These are phyloP conservation scores for Linum usitatissimum DNA, from an alignment of 345 rosid genomes.

Conservation along the genomic window DNA sequence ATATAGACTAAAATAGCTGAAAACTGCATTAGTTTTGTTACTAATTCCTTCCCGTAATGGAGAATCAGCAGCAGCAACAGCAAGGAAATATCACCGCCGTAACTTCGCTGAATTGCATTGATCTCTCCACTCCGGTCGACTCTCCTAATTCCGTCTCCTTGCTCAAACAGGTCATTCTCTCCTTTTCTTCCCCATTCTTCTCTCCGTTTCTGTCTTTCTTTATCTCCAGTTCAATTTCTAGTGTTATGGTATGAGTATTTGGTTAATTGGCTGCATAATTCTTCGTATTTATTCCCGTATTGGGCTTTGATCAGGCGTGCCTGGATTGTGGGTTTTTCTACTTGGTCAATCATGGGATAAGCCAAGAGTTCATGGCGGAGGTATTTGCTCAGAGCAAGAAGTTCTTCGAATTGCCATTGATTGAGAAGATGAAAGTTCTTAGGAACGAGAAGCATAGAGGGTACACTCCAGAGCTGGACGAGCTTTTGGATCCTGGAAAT, in stretches of 20 bases:
- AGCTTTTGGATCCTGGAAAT: conserved; percentile 53
- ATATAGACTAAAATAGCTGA: too few species aligned
- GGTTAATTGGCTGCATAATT: too few species aligned
- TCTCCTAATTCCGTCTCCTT: conserved; percentile 29
- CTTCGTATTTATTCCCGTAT: too few species aligned
- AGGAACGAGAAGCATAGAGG: conserved; percentile 69
- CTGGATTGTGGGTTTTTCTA: conserved; percentile 77
- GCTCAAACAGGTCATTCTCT: conserved; percentile 41
- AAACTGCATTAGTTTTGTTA: too few species aligned
- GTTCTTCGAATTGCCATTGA: conserved; percentile 44
- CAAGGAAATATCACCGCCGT: conserved; percentile 12
- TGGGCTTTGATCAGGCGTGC: conserved; percentile 39
- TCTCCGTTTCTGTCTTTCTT: too few species aligned
- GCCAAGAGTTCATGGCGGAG: conserved; percentile 48
- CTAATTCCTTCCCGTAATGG: too few species aligned
- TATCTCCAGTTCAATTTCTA: not conserved
- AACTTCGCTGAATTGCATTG: conserved; percentile 39
- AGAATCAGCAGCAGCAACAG: too few species aligned
- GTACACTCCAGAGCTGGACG: conserved; percentile 64
- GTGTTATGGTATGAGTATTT: too few species aligned
- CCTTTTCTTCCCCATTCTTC: too few species aligned
- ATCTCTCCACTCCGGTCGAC: conserved; percentile 35
- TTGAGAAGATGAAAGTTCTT: conserved; percentile 55
- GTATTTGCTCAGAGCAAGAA: conserved; percentile 54
- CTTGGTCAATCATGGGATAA: conserved; percentile 66